Percentiles rank a stretch among this genome's conserved stretches.
These are phyloP conservation scores for Begonia masoniana DNA, from an alignment of 306 rosid genomes.

Conservation along the genomic window DNA sequence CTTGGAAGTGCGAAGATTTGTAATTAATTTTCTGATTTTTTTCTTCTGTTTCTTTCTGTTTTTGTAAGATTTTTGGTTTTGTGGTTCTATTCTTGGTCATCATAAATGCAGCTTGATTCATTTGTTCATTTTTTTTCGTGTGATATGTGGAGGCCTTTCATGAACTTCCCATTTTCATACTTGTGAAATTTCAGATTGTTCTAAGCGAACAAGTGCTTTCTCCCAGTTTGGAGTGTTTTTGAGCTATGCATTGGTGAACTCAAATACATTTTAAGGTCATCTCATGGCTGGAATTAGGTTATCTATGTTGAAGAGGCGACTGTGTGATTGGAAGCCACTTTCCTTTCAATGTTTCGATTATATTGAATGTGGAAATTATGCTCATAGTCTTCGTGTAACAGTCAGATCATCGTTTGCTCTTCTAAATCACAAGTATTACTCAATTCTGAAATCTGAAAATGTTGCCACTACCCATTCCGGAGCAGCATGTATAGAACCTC, in stretches of 20 bases:
- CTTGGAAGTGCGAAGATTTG: no score
- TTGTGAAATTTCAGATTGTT: neutral
- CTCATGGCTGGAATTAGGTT: conserved; percentile 41
- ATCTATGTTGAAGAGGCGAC: conserved; percentile 18
- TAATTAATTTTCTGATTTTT: no score
- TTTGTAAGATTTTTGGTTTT: neutral
- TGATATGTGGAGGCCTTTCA: neutral
- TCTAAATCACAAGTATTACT: conserved; percentile 8
- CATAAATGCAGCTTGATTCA: neutral
- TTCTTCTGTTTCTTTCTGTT: no score
- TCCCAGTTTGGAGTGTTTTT: neutral
- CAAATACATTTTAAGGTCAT: conserved; percentile 20
- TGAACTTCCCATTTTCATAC: neutral
- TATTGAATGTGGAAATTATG: conserved; percentile 12
- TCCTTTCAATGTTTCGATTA: conserved; percentile 13
- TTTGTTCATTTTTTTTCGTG: neutral
- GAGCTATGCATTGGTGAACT: neutral
- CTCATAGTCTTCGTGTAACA: conserved; percentile 6
- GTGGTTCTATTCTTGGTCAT: neutral
- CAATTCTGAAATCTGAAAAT: neutral
- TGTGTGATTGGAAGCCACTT: conserved; percentile 15
- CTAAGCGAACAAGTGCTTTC: no score
- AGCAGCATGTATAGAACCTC: conserved; percentile 14
- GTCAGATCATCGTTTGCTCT: conserved; percentile 19
- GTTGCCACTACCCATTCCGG: conserved; percentile 9